Evolutionary conservation across 2,329 filamentous ascomycete species (phyloP).

Genomic region (Fusarium phyllophilum): DNA sequence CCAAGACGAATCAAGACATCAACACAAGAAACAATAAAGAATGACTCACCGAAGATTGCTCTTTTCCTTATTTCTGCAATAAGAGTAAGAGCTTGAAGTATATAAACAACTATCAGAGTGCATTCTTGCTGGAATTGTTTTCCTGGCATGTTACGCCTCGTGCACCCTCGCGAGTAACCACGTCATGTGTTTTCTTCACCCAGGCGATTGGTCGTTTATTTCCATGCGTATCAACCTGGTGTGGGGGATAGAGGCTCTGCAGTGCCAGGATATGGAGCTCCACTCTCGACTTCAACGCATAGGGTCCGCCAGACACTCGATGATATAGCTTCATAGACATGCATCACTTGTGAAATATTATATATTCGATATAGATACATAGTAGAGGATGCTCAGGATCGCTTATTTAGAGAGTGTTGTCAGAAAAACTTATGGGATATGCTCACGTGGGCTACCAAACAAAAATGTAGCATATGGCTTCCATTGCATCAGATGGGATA

Average conservation of each 20-base stretch:
- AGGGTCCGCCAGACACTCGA: background rate
- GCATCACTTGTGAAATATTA: background rate
- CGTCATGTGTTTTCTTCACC: slow-evolving; percentile 6
- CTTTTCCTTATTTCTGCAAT: background rate
- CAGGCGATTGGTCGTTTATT: background rate
- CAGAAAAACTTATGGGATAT: background rate
- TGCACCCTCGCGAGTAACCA: slow-evolving; percentile 33
- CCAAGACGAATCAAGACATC: background rate
- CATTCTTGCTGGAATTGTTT: slow-evolving; percentile 8
- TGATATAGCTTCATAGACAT: background rate
- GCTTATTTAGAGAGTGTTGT: background rate
- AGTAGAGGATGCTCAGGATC: too few relatives aligned
- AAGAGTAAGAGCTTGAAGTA: background rate
- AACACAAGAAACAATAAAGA: background rate
- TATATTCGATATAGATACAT: background rate
- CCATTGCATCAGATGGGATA: slow-evolving; percentile 2
- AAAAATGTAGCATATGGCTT: background rate
- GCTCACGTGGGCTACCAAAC: slow-evolving; percentile 26
- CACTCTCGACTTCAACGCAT: background rate
- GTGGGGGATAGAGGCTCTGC: slow-evolving; percentile 1
- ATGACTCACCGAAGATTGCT: background rate
- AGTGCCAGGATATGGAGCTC: slow-evolving; percentile 5
- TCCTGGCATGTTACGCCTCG: slow-evolving; percentile 13
- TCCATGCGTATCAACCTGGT: background rate
- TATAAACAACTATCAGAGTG: background rate